Evolutionary conservation across 345 rosid species (phyloP).

Genomic region (Rhodamnia argentea): DNA sequence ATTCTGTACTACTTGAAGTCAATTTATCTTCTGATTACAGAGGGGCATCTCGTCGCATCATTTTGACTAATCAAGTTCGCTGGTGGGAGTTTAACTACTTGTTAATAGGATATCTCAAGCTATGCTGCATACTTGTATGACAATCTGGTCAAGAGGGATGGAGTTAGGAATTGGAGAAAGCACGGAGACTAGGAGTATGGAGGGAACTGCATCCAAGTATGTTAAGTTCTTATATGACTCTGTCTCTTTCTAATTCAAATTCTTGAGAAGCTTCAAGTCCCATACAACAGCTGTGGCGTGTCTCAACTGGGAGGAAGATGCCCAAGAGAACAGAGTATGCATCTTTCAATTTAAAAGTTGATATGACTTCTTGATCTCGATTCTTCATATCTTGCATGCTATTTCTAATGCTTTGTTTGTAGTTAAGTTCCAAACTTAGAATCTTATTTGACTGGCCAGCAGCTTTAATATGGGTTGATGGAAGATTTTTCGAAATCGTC

Average conservation of each 20-base stretch:
- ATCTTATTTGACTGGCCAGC: not conserved
- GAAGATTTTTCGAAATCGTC: not conserved
- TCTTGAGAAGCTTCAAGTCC: constrained; percentile 52
- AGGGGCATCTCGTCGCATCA: constrained; percentile 39
- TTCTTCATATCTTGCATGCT: not conserved
- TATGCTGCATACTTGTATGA: not conserved
- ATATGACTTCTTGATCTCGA: not conserved
- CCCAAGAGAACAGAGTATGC: constrained; percentile 32
- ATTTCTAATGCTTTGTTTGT: not conserved
- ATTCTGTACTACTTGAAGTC: not conserved
- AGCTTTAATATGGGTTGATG: not conserved
- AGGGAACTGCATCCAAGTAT: not conserved
- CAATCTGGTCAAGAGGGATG: not conserved
- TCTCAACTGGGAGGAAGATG: constrained; percentile 91
- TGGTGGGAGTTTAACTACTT: not conserved
- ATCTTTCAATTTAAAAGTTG: not conserved
- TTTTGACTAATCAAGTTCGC: not conserved
- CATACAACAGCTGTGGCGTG: constrained; percentile 70
- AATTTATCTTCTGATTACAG: not conserved
- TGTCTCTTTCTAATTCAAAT: not conserved
- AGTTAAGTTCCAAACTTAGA: not conserved
- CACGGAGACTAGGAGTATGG: not conserved
- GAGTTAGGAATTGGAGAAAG: not conserved
- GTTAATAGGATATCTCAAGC: not conserved
- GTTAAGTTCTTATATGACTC: not conserved